phyloP scores from a whole-genome alignment of 106 monocot genomes.

The Apostasia shenzhenica region DNA sequence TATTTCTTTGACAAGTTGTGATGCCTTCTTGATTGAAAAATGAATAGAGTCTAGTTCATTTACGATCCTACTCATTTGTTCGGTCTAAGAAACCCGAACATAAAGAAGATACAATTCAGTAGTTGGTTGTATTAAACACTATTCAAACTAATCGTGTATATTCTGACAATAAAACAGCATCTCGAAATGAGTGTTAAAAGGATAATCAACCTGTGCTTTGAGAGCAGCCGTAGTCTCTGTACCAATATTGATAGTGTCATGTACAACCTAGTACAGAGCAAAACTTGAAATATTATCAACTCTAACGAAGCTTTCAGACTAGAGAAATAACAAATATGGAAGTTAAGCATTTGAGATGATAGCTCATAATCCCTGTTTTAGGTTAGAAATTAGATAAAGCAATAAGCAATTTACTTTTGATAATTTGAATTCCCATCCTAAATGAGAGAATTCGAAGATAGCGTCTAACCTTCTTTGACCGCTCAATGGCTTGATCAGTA shows the following conservation, averaged over 20 bases:
- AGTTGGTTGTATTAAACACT: neutral
- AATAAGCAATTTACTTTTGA: neutral
- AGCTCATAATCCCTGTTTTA: too few relatives aligned
- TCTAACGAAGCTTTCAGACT: too few relatives aligned
- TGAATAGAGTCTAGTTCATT: constrained; percentile 92
- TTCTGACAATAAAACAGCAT: neutral
- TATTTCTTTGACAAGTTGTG: constrained; percentile 80
- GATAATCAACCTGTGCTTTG: constrained; percentile 67
- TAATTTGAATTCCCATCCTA: too few relatives aligned
- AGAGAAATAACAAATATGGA: too few relatives aligned
- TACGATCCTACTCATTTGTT: constrained; percentile 96
- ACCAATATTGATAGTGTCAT: constrained; percentile 84
- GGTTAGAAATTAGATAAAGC: too few relatives aligned
- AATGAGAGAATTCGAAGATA: neutral
- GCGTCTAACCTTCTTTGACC: constrained; percentile 62
- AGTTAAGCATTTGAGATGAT: too few relatives aligned
- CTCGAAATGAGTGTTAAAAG: neutral
- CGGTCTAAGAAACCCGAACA: constrained; percentile 37
- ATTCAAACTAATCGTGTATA: neutral
- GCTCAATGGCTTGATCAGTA: constrained; percentile 80
- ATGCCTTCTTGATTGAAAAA: constrained; percentile 94
- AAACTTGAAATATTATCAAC: too few relatives aligned
- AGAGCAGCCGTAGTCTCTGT: constrained; percentile 79
- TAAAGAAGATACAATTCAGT: neutral
- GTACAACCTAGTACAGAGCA: constrained; percentile 40